phyloP scores from a whole-genome alignment of 352 stramenopile species.

The Globisporangium spinosum region DNA sequence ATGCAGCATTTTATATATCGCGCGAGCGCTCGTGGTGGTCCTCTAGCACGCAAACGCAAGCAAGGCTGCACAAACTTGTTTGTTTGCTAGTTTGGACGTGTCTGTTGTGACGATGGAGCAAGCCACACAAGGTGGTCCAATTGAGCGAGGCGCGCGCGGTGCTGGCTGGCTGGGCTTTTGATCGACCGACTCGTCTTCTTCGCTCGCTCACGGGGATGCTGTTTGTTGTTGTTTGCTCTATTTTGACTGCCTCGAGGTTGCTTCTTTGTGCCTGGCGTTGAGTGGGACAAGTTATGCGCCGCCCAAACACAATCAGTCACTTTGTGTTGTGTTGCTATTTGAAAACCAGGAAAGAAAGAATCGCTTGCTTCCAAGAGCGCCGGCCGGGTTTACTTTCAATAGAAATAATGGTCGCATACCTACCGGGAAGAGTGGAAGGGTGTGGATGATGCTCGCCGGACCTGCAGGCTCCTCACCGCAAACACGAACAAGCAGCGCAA shows the following conservation, averaged over 20 bases:
- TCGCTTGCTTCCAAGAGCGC: not conserved
- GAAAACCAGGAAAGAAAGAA: not conserved
- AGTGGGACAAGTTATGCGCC: not conserved
- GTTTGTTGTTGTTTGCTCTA: not conserved
- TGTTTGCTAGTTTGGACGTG: not conserved
- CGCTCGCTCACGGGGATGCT: not conserved
- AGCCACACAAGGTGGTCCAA: not conserved
- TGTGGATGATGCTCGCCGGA: not conserved
- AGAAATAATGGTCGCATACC: not conserved
- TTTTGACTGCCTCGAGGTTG: not conserved
- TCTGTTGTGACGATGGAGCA: not conserved
- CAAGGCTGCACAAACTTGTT: not conserved
- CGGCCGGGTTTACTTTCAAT: not conserved
- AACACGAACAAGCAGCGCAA: not conserved
- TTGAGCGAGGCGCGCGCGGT: not conserved
- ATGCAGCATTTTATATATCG: conserved; percentile 5
- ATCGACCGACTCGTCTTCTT: not conserved
- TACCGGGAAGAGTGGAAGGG: not conserved
- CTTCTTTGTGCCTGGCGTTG: not conserved
- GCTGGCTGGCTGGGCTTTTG: not conserved
- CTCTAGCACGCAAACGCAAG: not conserved
- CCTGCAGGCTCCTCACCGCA: not conserved
- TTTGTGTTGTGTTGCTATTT: not conserved
- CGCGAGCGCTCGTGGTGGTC: not conserved
- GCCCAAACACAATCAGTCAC: not conserved